These are phyloP conservation scores for Davidsoniella virescens DNA, from an alignment of 2,329 filamentous ascomycete species.

Conservation along the genomic window DNA sequence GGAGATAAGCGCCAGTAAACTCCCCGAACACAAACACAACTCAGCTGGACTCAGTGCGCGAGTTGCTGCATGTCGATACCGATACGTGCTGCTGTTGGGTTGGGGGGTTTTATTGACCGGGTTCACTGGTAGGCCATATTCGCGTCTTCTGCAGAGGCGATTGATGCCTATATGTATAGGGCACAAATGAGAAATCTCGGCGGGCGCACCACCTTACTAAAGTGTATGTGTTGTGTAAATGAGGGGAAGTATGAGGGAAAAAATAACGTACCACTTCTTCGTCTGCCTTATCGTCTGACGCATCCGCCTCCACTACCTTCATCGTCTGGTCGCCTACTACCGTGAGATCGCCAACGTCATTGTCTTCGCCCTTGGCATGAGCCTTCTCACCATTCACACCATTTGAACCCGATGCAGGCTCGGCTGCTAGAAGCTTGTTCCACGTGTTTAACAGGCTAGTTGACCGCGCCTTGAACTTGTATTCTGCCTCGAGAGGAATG, in stretches of 20 bases:
- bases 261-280: slow-evolving; percentile 18
- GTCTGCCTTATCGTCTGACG: slow-evolving; percentile 21
- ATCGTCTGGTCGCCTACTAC: slow-evolving; percentile 23
- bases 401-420: slow-evolving; percentile 28
- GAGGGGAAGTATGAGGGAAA: not conserved
- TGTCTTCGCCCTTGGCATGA: slow-evolving; percentile 24
- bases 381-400: slow-evolving; percentile 34
- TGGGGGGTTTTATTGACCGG: too few relatives aligned
- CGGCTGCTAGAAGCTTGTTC: slow-evolving; percentile 63
- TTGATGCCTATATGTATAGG: too few relatives aligned
- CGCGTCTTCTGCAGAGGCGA: too few relatives aligned
- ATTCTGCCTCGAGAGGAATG: slow-evolving; percentile 81
- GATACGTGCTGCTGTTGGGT: too few relatives aligned
- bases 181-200: too few relatives aligned
- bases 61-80: too few relatives aligned
- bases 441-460: slow-evolving; percentile 69
- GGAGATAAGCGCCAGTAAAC: too few relatives aligned
- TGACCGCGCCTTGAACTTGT: slow-evolving; percentile 73
- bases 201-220: too few relatives aligned
- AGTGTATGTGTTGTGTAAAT: too few relatives aligned
- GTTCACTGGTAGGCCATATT: too few relatives aligned
- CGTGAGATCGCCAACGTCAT: slow-evolving; percentile 20
- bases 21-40: too few relatives aligned
- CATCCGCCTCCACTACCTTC: slow-evolving; percentile 23
- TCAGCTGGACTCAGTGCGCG: too few relatives aligned